Base-by-base conservation (phyloP, 2,329 filamentous ascomycete genomes). In the Fusarium papillatum region DNA sequence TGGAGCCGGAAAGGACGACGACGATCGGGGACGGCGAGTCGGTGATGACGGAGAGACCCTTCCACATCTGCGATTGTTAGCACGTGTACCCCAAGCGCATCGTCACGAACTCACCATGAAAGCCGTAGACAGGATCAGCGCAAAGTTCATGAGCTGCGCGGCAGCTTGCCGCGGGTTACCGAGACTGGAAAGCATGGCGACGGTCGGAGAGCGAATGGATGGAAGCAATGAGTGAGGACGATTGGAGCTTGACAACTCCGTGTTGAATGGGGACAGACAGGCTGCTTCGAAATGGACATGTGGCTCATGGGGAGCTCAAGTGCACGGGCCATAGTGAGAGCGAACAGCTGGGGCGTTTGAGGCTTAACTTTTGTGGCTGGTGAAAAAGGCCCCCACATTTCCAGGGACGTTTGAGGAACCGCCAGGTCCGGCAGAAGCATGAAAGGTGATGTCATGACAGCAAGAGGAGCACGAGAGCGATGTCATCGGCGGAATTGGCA, bases 101-200 rank as follows among this genome's bases (percentile, higher is more conserved):
- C 19, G 16, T 64, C n/a, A 43, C 17, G 43, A 75, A 75, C 87
- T 72, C 79, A 91, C 92, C 95, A 98, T 98, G 83, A 98, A 98
- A 1, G 96, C 95, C 2, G 95, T 97, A 13, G 94, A 95, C 63
- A 98, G 91, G 73, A 98, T 95, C 75, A 98, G 91, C 68, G 93
- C 95, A 84, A 98, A 98, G 86, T 97, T 98, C 82, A 98, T 91
- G 78, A 96, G 85, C 88, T 98, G 95, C 61, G 92, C 89, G 80
- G 95, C 92, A 66, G 94, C 90, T 84, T 97, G 95, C 84, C 95
- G 93, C 76, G 95, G 93, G 84, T 95, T 95, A 71, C 88, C 86
- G 75, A 97, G 88, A 76, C 88, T 86, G 55, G 92, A 91, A 75
- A 96, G 81, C 94, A 96, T 96, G 70, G 55, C 55, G 67, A 29